Evolutionary conservation across 2,329 filamentous ascomycete species (phyloP), one percentile per base, ranked within the genome.

Genomic region (Xylariaceae sp.): DNA sequence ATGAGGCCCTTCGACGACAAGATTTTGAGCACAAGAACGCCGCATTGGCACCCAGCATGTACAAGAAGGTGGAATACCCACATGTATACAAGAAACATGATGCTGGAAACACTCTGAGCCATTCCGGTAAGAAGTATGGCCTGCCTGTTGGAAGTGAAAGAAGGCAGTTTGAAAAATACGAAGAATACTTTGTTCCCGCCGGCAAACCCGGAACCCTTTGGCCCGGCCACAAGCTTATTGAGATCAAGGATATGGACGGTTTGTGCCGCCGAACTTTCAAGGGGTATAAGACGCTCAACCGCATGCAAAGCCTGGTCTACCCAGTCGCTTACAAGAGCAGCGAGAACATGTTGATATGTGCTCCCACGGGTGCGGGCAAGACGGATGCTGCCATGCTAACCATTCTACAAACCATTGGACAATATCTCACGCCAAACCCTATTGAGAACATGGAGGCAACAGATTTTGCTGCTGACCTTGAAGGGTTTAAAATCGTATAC

Each of bases 341-440:
- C 66, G 94, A 99, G 72, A 99, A 99, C 63, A 96, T 99, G 92
- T 82, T 99, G 48, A 95, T 99, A 55, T 99, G 94, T 71, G 94
- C 94, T 19, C 94, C 94, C 4, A 99, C 94, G 50, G 94, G 94
- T 83, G 92, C 92, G 57, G 94, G 94, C 83, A 99, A 99, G 80
- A 99, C 94, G 1, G 94, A 99, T 72, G 94, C 92, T 29, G 95
- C 94, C 8, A 95, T 99, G 92, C 80, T 99, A 62, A 94, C 95
- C 0, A 90, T 99, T 54, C 76, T 99, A 54, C 95, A 96, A 68
- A 88, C 89, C 0, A 85, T 99, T 53, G 85, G 88, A 1, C 92
- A 95, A 68, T 92, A 97, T 65, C 81, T 89, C 21, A 77, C 80
- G 0, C 92, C 94, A 0, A 91, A 84, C 61, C 92, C 92, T 0